Evolutionary conservation across 352 stramenopile species (phyloP), one percentile per base, ranked within the genome.

Genomic region (Pythium scleroteichum): DNA sequence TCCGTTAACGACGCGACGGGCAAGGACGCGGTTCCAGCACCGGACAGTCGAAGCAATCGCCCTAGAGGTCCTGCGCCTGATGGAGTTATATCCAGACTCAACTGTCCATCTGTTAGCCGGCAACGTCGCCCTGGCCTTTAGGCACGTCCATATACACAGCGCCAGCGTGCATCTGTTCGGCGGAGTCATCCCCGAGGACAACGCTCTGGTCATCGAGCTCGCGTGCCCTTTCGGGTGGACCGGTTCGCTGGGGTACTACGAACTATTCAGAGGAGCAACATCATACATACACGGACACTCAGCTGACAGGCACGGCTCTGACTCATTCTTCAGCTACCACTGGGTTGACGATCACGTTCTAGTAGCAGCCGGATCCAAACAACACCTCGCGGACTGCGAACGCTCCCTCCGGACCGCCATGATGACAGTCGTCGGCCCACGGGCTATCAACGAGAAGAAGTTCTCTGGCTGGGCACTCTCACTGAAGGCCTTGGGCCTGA

Each of bases 291-390:
- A 75, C 33, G 24, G 45, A 5, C 10, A 16, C 4, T 22, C 45
- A 6, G 27, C 32, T 0, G 45, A 54, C 0, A 26, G 19, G 8
- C 57, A 19, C 2, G n/a, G 3, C 13, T 14, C 26, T 19, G 2
- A 19, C 2, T n/a, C 47, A 7, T 44, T 33, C 49, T 66, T 60
- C 20, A 44, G 46, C 0, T 75, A 69, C 19, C 55, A 67, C 27
- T 69, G 58, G 44, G 59, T 75, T 1, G 66, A 69, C 14, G 66
- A 71, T 52, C 68, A 70, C 48, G 49, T 72, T 3, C 62, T 54
- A 20, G 64, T 70, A 1, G 20, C 32, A 12, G 14, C 33, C 4
- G 32, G 12, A 20, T 22, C n/a, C 3, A 17, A 48, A 12, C 19
- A 4, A 8, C 49, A 46, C 8, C 20, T 26, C 24, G 27, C 1